Base-by-base conservation (phyloP, 345 rosid species). In the Eucalyptus dawsonii region DNA sequence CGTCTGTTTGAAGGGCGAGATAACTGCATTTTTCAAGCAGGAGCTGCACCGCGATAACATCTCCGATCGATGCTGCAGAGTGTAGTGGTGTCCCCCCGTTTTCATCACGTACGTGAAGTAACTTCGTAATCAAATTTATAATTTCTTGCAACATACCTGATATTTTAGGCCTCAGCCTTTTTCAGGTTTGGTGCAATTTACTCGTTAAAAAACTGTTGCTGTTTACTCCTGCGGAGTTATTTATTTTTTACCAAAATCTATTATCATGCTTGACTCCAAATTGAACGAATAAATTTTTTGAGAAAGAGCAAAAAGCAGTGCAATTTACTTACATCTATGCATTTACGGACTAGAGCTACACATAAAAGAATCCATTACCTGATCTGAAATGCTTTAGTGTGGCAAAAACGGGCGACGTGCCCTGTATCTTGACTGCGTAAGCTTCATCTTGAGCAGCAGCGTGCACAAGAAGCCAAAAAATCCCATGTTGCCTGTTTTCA, bases 1-100 rank as follows among this genome's bases (percentile, higher is more conserved):
- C 29, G 34, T 60, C 69, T n/a, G 69, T 60, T 60, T 27, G 69
- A 60, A 60, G 69, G 69, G 69, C 69, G 69, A 60, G 69, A 27
- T 60, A 13, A 12, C 16, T n/a, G 34, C 19, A 65, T 1, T 7
- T 65, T 16, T 13, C 37, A 34, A n/a, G 72, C 37, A 65, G 9
- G 19, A 29, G 3, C 31, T 2, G 1, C 69, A 27, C 31, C 25
- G 69, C 69, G 4, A 0, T 1, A 12, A 1, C 4, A 27, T 60
- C 4, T 27, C 69, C 69, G 6, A 14, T 4, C 19, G 37, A 65
- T 62, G 72, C 9, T 62, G 72, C 72, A 29, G 9, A 27, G 34
- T 29, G 72, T 15, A 62, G 72, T 6, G 72, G 72, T 6, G 72
- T 62, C 17, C 9, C 34, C 34, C 34, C 34, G 4, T 60, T 22